These are phyloP conservation scores for Alternaria dauci DNA, from an alignment of 2,329 filamentous ascomycete genomes.

Conservation along the genomic window DNA sequence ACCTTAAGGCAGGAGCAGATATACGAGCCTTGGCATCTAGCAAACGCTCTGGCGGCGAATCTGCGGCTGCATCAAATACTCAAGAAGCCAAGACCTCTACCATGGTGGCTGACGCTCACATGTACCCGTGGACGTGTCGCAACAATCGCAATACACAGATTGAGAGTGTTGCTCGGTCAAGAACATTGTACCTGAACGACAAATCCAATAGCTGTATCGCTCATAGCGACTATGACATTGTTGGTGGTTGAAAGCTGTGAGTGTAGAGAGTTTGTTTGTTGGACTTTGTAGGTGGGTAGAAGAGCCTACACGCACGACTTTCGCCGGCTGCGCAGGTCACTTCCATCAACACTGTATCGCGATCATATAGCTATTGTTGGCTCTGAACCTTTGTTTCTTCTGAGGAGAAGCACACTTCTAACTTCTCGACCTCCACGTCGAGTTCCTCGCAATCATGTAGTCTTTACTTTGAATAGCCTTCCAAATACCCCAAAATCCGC, in stretches of 20 bases:
- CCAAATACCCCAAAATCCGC: conserved; percentile 50
- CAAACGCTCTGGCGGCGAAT: background rate
- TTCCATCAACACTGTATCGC: background rate
- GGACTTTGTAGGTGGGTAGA: background rate
- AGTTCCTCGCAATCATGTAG: conserved; percentile 45
- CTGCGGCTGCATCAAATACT: background rate
- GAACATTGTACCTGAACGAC: background rate
- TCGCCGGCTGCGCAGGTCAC: background rate
- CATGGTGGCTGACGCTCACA: background rate
- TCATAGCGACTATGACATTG: background rate
- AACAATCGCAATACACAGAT: background rate
- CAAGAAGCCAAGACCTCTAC: background rate
- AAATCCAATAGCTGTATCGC: background rate
- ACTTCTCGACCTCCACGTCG: conserved; percentile 43
- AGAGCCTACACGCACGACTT: background rate
- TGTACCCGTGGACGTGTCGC: background rate
- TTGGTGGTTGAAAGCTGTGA: background rate
- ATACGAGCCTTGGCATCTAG: background rate
- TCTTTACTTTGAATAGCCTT: conserved; percentile 51
- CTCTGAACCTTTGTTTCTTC: background rate
- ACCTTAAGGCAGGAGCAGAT: background rate
- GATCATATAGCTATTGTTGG: background rate
- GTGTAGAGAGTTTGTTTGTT: background rate
- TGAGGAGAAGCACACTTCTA: background rate
- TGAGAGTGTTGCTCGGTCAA: background rate